Percentiles rank a stretch among this genome's conserved stretches.
These are phyloP conservation scores for Alternaria dauci DNA, from an alignment of 2,329 filamentous ascomycete species.

Conservation along the genomic window DNA sequence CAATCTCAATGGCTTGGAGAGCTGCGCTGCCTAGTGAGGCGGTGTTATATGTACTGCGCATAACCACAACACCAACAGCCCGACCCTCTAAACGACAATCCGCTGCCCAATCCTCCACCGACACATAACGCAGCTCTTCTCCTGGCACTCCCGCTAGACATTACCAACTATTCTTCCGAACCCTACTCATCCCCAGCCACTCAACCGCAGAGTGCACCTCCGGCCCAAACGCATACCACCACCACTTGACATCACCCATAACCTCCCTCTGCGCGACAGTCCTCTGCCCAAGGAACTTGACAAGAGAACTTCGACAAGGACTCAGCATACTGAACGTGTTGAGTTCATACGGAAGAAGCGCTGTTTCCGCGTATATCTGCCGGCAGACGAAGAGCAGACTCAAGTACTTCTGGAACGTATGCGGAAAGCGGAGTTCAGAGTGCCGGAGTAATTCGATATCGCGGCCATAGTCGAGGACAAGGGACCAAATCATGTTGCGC, in stretches of 20 bases:
- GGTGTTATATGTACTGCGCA: no score
- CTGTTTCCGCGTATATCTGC: background rate
- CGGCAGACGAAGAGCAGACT: background rate
- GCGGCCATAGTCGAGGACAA: background rate
- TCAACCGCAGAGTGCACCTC: background rate
- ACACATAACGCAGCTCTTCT: no score
- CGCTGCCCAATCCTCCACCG: no score
- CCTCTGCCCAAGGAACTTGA: background rate
- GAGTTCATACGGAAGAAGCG: background rate
- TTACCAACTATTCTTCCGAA: background rate
- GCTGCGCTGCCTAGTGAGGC: no score
- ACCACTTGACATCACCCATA: background rate
- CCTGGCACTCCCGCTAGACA: accelerated
- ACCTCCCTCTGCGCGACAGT: background rate
- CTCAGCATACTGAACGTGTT: background rate
- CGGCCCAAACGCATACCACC: background rate
- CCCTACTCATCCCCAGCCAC: background rate
- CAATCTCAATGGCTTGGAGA: no score
- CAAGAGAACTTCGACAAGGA: background rate
- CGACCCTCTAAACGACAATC: no score
- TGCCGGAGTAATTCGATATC: background rate
- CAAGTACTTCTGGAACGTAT: background rate
- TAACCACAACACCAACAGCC: no score
- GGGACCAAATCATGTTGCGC: background rate
- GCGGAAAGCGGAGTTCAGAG: background rate